Evolutionary conservation across 495 filamentous ascomycete species (phyloP).

Genomic region (Neurospora terricola): DNA sequence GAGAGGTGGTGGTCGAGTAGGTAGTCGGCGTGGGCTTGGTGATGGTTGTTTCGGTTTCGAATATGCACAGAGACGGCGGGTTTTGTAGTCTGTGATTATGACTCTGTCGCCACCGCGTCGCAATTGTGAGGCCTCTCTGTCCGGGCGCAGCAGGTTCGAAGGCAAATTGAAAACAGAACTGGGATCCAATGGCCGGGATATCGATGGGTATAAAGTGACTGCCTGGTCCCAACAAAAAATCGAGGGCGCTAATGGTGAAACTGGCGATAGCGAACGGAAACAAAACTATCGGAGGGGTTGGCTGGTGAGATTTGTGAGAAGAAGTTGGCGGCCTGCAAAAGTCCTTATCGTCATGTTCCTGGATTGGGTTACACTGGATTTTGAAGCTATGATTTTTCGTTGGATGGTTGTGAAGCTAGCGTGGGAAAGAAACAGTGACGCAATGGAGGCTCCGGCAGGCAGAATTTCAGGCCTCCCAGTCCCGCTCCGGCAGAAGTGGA

Average conservation of each 20-base stretch:
- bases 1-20: background rate
- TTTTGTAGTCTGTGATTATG: background rate
- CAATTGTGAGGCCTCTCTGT: background rate
- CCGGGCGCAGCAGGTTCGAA: background rate
- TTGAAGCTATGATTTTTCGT: background rate
- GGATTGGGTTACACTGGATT: background rate
- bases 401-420: background rate
- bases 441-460: background rate
- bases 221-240: background rate
- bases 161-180: background rate
- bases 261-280: background rate
- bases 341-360: background rate
- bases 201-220: background rate
- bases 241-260: background rate
- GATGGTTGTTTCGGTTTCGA: background rate
- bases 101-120: background rate
- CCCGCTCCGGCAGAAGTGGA: no score
- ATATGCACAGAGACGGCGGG: background rate
- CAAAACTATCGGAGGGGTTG: background rate
- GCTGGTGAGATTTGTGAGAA: background rate
- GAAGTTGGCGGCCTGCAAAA: background rate
- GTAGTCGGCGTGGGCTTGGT: background rate
- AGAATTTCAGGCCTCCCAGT: background rate
- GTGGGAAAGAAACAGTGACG: background rate
- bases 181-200: background rate